Evolutionary conservation across 1,284 basidiomycete species (phyloP).

Genomic region (Sphagnurus paluster): DNA sequence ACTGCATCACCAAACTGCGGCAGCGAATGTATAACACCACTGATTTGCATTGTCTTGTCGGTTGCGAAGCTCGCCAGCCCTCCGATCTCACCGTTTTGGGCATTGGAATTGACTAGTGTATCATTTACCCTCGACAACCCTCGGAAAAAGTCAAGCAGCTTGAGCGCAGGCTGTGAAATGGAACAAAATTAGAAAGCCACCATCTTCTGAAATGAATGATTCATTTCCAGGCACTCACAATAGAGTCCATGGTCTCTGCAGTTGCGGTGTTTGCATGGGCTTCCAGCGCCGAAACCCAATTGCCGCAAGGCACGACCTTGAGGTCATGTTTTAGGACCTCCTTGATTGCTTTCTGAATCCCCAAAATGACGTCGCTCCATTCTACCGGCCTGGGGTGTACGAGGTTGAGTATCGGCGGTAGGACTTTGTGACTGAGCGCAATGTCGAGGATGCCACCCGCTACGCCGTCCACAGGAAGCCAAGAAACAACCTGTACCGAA

Average conservation of each 20-base stretch:
- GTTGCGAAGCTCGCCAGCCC: constrained; percentile 26
- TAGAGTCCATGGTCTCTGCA: background rate
- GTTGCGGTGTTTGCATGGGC: constrained; percentile 11
- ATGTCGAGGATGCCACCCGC: constrained; percentile 34
- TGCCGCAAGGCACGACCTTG: constrained; percentile 27
- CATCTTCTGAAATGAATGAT: background rate
- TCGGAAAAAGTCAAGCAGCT: constrained; percentile 32
- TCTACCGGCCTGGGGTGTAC: constrained; percentile 35
- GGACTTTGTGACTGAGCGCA: constrained; percentile 17
- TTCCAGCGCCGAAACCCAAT: constrained; percentile 32
- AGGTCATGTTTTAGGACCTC: constrained; percentile 18
- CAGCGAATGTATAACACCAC: constrained; percentile 23
- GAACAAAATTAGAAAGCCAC: background rate
- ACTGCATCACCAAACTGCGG: constrained; percentile 20
- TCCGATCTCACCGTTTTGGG: constrained; percentile 18
- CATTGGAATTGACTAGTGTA: constrained; percentile 2
- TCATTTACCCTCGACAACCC: constrained; percentile 8
- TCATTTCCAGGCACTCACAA: constrained; percentile 7
- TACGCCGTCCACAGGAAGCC: constrained; percentile 34
- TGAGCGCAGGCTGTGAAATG: constrained; percentile 8
- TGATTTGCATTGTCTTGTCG: constrained; percentile 20
- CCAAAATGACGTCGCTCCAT: constrained; percentile 28
- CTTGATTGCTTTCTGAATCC: constrained; percentile 19
- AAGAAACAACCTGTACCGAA: constrained; percentile 35
- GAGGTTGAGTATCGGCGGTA: constrained; percentile 30